Percentiles rank a stretch among this genome's conserved stretches.
phyloP scores from a whole-genome alignment of 257 asterid species.

The Nicotiana otophora region DNA sequence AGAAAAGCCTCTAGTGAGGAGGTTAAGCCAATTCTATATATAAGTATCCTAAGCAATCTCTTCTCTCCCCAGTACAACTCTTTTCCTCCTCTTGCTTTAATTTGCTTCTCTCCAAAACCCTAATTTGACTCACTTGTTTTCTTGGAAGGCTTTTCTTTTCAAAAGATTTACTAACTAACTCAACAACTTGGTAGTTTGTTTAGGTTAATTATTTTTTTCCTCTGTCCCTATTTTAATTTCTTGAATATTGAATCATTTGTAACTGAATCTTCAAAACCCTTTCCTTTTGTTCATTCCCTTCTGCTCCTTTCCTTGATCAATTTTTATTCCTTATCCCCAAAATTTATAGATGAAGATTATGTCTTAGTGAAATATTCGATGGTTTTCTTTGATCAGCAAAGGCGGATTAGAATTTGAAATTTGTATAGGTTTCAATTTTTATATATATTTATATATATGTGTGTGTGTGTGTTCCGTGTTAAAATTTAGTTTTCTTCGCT shows the following conservation, averaged over 20 bases:
- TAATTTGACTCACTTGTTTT: background rate
- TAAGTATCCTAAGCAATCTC: background rate
- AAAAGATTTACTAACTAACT: background rate
- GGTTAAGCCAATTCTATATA: background rate
- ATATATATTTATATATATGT: no score
- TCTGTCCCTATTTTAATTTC: background rate
- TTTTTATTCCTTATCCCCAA: background rate
- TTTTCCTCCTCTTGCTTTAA: background rate
- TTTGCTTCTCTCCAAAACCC: background rate
- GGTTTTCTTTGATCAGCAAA: background rate
- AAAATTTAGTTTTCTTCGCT: background rate
- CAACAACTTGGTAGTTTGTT: background rate
- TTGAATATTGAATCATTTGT: background rate
- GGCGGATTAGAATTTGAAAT: no score
- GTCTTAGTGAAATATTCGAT: background rate
- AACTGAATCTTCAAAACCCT: background rate
- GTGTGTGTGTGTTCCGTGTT: no score
- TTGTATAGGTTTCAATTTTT: no score
- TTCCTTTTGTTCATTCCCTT: background rate
- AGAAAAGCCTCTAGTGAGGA: background rate
- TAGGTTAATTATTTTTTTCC: no score
- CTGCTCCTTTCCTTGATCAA: background rate
- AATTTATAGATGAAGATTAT: background rate
- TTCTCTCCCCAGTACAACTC: background rate
- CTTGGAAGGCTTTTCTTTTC: background rate